Percentiles rank a stretch among this genome's conserved stretches.
Evolutionary conservation across 164 flowering plant genomes (phyloP).

Genomic region (Amborella trichopoda): DNA sequence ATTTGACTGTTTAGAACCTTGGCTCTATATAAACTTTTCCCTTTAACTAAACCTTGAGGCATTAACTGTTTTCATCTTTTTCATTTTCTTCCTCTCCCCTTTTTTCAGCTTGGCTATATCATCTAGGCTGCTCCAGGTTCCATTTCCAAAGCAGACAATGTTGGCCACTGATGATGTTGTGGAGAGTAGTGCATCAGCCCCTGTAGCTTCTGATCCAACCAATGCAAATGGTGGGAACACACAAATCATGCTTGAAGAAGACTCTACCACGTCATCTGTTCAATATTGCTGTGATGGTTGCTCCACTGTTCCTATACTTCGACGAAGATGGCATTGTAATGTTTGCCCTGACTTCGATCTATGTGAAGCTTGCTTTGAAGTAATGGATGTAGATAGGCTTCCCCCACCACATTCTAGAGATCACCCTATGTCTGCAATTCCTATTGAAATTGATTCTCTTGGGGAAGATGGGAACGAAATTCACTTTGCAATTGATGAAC

Average conservation of each 20-base stretch:
- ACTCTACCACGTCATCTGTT: constrained; percentile 82
- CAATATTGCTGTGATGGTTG: constrained; percentile 99
- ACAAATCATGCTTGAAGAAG: constrained; percentile 90
- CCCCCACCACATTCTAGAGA: constrained; percentile 95
- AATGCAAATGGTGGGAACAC: constrained; percentile 44
- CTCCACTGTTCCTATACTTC: constrained; percentile 92
- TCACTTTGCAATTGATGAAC: constrained; percentile 65
- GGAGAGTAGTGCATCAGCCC: constrained; percentile 37
- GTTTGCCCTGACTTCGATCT: constrained; percentile 96
- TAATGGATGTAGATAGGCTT: constrained; percentile 81
- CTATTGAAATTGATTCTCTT: constrained; percentile 80
- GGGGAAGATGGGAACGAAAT: constrained; percentile 78
- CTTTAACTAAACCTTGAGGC: background rate
- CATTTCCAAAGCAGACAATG: constrained; percentile 98
- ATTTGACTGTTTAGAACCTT: no score
- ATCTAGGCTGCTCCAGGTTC: constrained; percentile 98
- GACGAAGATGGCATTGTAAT: constrained; percentile 95
- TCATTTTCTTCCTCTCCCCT: constrained; percentile 5
- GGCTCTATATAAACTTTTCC: background rate
- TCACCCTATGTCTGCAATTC: constrained; percentile 96
- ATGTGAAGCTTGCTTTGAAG: constrained; percentile 95
- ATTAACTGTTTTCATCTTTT: constrained; percentile 1
- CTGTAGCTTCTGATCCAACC: constrained; percentile 28
- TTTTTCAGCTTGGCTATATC: constrained; percentile 93
- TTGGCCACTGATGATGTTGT: constrained; percentile 61